Percentiles rank a stretch among this genome's conserved stretches.
These are phyloP conservation scores for Phytopythium vexans DNA, from an alignment of 352 stramenopile genomes.

Conservation along the genomic window DNA sequence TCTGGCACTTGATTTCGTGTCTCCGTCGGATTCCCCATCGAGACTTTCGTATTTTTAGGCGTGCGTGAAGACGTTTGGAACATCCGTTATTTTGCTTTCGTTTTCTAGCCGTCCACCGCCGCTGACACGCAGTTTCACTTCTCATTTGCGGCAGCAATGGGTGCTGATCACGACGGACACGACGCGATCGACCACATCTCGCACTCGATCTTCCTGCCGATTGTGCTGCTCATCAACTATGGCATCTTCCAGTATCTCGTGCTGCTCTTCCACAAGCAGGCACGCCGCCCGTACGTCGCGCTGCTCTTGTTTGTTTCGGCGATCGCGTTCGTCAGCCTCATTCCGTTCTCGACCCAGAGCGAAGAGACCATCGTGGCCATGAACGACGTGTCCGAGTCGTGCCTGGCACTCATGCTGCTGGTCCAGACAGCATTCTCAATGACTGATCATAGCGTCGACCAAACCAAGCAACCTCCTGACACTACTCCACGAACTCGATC, in stretches of 20 bases:
- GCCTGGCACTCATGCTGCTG: conserved; percentile 24
- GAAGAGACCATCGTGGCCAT: conserved; percentile 8
- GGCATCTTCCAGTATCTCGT: conserved; percentile 32
- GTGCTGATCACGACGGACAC: neutral
- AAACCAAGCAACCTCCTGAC: conserved; percentile 2
- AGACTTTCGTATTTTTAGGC: too few species aligned
- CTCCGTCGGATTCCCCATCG: too few species aligned
- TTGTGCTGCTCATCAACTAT: conserved; percentile 25
- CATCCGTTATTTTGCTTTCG: too few species aligned
- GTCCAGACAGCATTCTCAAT: conserved; percentile 19
- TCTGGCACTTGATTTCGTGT: too few species aligned
- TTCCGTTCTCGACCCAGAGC: conserved; percentile 15
- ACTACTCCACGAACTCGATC: neutral
- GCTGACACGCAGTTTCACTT: conserved; percentile 6
- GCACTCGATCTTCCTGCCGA: conserved; percentile 13
- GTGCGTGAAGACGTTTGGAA: too few species aligned
- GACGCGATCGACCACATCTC: conserved; percentile 6
- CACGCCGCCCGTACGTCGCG: conserved; percentile 13
- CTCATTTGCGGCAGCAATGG: conserved; percentile 7
- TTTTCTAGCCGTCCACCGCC: too few species aligned
- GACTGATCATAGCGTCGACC: neutral
- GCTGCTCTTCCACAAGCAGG: conserved; percentile 22
- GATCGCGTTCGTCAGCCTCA: conserved; percentile 11
- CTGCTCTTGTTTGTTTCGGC: conserved; percentile 11
- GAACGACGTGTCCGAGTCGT: conserved; percentile 32